Evolutionary conservation across 139 green algal species (phyloP), one percentile per base, ranked within the genome.

Genomic region (Chlorokybus atmophyticus): DNA sequence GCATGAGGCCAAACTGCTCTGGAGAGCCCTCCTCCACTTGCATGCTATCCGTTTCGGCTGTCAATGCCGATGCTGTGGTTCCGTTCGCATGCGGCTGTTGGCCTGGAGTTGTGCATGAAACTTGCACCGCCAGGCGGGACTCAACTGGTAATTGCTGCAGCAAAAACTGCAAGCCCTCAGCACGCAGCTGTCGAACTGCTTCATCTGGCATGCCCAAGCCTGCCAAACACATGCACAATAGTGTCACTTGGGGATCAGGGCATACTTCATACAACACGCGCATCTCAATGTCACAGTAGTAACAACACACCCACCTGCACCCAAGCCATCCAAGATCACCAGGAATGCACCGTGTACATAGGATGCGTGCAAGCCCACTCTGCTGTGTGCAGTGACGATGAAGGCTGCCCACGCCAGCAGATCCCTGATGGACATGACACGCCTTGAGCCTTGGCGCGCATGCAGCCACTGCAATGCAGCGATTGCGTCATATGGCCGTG

Each of bases 261-360:
- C n/a, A n/a, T n/a, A n/a, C n/a, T n/a, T n/a, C n/a, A n/a, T n/a
- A n/a, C n/a, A n/a, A n/a, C n/a, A n/a, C n/a, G n/a, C n/a, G n/a
- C n/a, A n/a, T n/a, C n/a, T n/a, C n/a, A n/a, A n/a, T n/a, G n/a
- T n/a, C n/a, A n/a, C n/a, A n/a, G n/a, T n/a, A n/a, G n/a, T n/a
- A n/a, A n/a, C n/a, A n/a, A n/a, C n/a, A n/a, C n/a, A n/a, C n/a
- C n/a, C 47, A 7, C 88, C 87, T 19, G 95, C 59, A 0, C 90
- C 89, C 1, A 95, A 59, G 30, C 92, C 91, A 52, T 99, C 91
- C 19, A 99, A 67, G 42, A 98, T 68, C 3, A 85, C 81, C 1
- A 95, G 70, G 60, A 92, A 79, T 0, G 85, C 85, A 1, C 91
- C 91, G 68, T 99, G 91, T 2, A 71, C 70, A 31, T 86, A 94